A percentile compares a stretch with the other conserved stretches of the same genome.
Evolutionary conservation across 495 filamentous ascomycete genomes (phyloP).

Genomic region (Penicillium antarcticum): DNA sequence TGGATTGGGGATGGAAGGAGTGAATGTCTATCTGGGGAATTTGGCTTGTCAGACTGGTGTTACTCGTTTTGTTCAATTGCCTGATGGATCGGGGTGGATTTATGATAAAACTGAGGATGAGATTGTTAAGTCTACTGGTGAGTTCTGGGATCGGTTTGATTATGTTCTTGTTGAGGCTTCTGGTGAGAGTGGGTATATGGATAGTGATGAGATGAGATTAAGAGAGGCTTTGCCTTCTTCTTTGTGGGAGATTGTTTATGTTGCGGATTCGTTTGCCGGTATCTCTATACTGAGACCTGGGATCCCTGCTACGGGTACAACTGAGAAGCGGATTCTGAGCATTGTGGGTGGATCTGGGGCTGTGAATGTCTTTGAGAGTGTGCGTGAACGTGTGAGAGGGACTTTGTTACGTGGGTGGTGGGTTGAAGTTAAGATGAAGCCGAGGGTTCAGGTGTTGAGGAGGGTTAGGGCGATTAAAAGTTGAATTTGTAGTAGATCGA

Average conservation of each 20-base stretch:
- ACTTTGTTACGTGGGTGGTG: constrained; percentile 37
- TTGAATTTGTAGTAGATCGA: not conserved
- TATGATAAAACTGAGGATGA: constrained; percentile 57
- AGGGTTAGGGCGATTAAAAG: constrained; percentile 7
- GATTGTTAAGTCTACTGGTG: constrained; percentile 47
- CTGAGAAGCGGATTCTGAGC: constrained; percentile 28
- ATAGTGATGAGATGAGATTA: constrained; percentile 17
- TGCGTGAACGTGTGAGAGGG: constrained; percentile 20
- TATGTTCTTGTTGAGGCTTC: constrained; percentile 70
- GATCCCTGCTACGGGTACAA: constrained; percentile 26
- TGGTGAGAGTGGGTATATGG: constrained; percentile 27
- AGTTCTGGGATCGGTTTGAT: constrained; percentile 81
- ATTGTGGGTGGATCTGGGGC: constrained; percentile 18
- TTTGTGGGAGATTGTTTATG: constrained; percentile 68
- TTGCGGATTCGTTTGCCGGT: constrained; percentile 69
- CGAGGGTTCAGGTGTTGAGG: constrained; percentile 35
- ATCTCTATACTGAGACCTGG: constrained; percentile 61
- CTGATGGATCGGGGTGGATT: constrained; percentile 32
- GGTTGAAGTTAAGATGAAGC: constrained; percentile 40
- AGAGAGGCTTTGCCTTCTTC: constrained; percentile 12
- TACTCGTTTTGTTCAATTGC: constrained; percentile 71
- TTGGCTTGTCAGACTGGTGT: constrained; percentile 91
- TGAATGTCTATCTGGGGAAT: constrained; percentile 75
- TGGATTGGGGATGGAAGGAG: constrained; percentile 9
- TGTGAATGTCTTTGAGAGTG: constrained; percentile 18